Percentiles rank a stretch among this genome's conserved stretches.
Conservation (phyloP, 2,329 filamentous ascomycete species). For the Fusarium pseudonygamai region DNA sequence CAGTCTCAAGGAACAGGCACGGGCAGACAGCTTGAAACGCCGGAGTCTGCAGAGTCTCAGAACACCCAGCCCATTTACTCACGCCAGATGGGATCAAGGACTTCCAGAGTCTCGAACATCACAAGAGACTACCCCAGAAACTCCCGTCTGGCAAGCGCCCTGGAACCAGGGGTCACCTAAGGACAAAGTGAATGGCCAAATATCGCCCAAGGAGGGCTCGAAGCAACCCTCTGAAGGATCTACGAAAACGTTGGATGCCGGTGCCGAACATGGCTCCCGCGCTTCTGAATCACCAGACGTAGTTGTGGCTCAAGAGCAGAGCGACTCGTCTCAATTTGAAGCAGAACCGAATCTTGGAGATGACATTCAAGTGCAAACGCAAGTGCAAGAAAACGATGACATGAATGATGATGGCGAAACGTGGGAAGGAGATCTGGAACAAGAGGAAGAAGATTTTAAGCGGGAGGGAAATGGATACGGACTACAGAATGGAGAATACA, state of each 20-base stretch:
- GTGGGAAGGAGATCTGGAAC: conserved; percentile 19
- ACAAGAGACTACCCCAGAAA: conserved; percentile 34
- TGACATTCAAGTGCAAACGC: not conserved
- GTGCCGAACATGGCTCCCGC: conserved; percentile 8
- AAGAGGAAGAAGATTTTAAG: conserved; percentile 19
- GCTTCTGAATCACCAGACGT: not conserved
- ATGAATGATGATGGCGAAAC: conserved; percentile 47
- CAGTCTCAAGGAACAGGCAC: conserved; percentile 78
- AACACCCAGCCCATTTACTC: conserved; percentile 81
- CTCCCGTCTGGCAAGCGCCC: conserved; percentile 24
- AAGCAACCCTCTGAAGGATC: conserved; percentile 18
- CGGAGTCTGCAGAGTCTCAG: conserved; percentile 80
- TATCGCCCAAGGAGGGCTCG: not conserved
- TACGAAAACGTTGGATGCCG: conserved; percentile 4
- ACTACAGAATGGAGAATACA: conserved; percentile 36
- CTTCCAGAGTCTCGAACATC: conserved; percentile 38
- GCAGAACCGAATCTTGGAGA: conserved; percentile 29
- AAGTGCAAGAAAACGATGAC: conserved; percentile 33
- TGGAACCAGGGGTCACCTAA: conserved; percentile 19
- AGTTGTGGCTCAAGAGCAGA: not conserved
- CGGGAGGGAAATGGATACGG: conserved; percentile 39
- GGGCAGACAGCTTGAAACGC: conserved; percentile 80
- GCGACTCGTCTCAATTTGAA: not conserved
- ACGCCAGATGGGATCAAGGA: conserved; percentile 59
- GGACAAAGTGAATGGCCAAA: conserved; percentile 19